Evolutionary conservation across 805 yeast species (phyloP), one percentile per base, ranked within the genome.

Genomic region (Saccharomycopsis sp.): DNA sequence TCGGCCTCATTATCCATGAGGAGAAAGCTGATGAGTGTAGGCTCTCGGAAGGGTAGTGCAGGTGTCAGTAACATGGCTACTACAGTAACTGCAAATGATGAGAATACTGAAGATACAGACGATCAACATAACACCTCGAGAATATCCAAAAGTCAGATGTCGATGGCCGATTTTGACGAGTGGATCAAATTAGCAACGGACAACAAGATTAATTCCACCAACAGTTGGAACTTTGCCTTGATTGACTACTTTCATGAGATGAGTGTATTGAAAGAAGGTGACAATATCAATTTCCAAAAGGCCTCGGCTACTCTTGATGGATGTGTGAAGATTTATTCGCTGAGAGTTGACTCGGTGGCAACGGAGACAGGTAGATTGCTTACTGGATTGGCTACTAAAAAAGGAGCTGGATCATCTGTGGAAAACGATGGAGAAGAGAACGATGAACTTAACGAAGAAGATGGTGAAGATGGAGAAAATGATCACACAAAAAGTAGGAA

Each of bases 261-360:
- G 71, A 80, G 87, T 25, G 79, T 89, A 29, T 76, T 89, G 52
- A 79, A 82, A 64, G 96, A 86, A 56, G 86, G 90, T 3, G 90
- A 86, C 58, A 79, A 83, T 47, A 88, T 92, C 66, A 90, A 91
- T 69, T 92, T 93, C 70, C 97, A 89, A 69, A 83, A 85, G 64
- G 98, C 97, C 0, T 84, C 94, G 0, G 90, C 96, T 2, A 89
- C 97, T 0, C 74, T 93, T 22, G 97, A 92, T 67, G 97, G 97
- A 0, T 92, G 97, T 75, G 93, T 92, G 38, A 91, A 91, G 73
- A 89, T 93, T 56, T 93, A 93, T 69, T 83, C 92, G 12, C 87
- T 96, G 15, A 80, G 98, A 65, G 91, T 93, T 22, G 97, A 92
- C 66, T 87, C 96, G 0, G 96, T 90, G 0, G 96, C 92, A 3